Evolutionary conservation across 768 basidiomycete genomes (phyloP), one percentile per base, ranked within the genome.

Genomic region (Suillus variegatus): DNA sequence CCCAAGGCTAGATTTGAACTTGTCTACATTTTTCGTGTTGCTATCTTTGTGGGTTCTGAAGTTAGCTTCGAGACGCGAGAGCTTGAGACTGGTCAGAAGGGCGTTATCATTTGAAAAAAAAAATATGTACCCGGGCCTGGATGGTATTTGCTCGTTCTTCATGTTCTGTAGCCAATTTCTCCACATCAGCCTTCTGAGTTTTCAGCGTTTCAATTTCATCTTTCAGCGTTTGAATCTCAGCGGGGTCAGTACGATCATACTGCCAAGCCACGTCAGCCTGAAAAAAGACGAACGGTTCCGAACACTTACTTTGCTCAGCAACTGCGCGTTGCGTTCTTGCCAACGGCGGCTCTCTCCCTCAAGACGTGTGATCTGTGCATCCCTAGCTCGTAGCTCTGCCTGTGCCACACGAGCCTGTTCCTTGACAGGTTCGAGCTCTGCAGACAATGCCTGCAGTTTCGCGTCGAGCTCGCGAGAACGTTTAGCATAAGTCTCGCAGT

Each of bases 231-330:
- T 94, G 91, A 44, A 95, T 81, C 71, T 95, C 94, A 3, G 90
- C 87, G 20, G 94, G 93, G 73, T 95, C 94, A 69, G 93, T 90
- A 54, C 94, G 91, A 70, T 95, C 93, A 72, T 94, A 94, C 91
- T 93, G 46, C 32, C 66, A 4, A 65, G 25, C 0, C 35, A 38
- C 44, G 65, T 60, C 28, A 70, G 38, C 28, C 44, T 61, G 44
- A 36, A 22, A 13, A 47, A 35, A 38, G 32, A 46, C 2, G 5
- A 20, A 22, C 16, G 18, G 1, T 1, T 9, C n/a, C 2, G n/a
- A 63, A 14, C 25, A 55, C 76, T 46, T 66, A 91, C 92, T 84
- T 95, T 95, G 78, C 83, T 88, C 60, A 96, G 81, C 28, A 96
- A 78, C 62, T 95, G 92, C 32, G 85, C 73, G 71, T 93, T 95